Evolutionary conservation across 1,284 basidiomycete species (phyloP).

Genomic region (Rhodotorula sp.): DNA sequence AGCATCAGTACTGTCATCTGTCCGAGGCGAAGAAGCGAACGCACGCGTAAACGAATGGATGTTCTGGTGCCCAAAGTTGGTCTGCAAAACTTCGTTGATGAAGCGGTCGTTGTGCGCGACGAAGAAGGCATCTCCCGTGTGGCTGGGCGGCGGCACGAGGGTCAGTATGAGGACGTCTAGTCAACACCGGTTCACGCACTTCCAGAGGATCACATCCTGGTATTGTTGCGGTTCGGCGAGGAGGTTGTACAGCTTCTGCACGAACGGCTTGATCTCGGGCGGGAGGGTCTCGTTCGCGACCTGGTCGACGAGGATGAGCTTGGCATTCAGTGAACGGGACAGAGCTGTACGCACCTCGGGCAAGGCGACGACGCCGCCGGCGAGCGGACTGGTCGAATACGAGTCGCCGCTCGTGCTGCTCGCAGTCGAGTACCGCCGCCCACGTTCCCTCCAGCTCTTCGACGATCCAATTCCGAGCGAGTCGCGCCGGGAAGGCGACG

Average conservation of each 20-base stretch:
- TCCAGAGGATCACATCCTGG: constrained; percentile 28
- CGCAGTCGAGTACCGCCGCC: background rate
- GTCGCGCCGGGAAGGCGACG: background rate
- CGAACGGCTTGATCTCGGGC: constrained; percentile 30
- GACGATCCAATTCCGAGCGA: too few species aligned
- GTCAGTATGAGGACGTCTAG: background rate
- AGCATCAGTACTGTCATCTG: background rate
- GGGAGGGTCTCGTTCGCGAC: background rate
- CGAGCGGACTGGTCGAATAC: background rate
- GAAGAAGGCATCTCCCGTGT: constrained; percentile 25
- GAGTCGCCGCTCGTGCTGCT: background rate
- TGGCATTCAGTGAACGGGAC: too few species aligned
- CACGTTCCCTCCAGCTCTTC: too few species aligned
- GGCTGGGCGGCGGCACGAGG: background rate
- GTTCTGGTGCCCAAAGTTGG: constrained; percentile 23
- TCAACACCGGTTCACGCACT: background rate
- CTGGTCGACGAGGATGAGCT: background rate
- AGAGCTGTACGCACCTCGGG: background rate
- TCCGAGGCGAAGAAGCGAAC: background rate
- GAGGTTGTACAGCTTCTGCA: constrained; percentile 27
- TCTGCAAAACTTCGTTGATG: constrained; percentile 20
- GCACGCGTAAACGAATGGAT: constrained; percentile 32
- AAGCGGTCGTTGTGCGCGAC: constrained; percentile 25
- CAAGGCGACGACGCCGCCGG: too few species aligned
- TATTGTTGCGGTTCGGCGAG: constrained; percentile 20